These are phyloP conservation scores for Effrenium voratum DNA, from an alignment of 73 alveolate genomes.

Conservation along the genomic window DNA sequence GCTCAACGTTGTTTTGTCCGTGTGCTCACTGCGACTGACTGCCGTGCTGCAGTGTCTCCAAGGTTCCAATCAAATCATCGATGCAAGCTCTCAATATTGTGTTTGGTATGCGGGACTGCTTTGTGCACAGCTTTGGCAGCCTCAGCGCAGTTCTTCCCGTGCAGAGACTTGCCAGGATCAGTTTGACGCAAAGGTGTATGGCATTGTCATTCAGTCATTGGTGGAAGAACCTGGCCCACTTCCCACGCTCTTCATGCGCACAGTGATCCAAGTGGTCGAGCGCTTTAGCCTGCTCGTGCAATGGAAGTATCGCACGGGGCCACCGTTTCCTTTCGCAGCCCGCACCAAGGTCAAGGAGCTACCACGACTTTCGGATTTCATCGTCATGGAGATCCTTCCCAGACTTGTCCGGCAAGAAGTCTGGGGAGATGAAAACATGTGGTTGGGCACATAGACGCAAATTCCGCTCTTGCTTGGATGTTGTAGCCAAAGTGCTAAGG, in stretches of 20 bases:
- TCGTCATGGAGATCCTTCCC: conserved; percentile 88
- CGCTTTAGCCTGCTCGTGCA: neutral
- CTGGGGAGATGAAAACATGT: conserved; percentile 80
- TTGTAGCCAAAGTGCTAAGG: neutral
- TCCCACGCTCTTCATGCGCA: conserved; percentile 93
- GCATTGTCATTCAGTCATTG: conserved; percentile 87
- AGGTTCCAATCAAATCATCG: conserved; percentile 72
- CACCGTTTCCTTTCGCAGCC: neutral
- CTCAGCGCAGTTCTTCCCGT: neutral
- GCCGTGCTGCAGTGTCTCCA: neutral
- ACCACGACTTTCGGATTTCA: conserved; percentile 77
- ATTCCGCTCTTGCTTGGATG: neutral
- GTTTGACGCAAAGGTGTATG: conserved; percentile 86
- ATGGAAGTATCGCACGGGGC: no score
- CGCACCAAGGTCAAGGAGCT: conserved; percentile 61
- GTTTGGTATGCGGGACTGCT: conserved; percentile 87
- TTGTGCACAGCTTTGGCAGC: neutral
- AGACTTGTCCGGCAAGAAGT: conserved; percentile 88
- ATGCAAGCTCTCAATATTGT: conserved; percentile 92
- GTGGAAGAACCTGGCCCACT: conserved; percentile 93
- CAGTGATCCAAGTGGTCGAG: conserved; percentile 78
- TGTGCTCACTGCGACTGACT: neutral
- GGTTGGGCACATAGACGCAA: neutral
- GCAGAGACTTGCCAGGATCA: no score
- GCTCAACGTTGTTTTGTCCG: neutral